A percentile compares a stretch with the other conserved stretches of the same genome.
Conservation (phyloP, 2,329 filamentous ascomycete species). For the Alternaria novae-zelandiae region DNA sequence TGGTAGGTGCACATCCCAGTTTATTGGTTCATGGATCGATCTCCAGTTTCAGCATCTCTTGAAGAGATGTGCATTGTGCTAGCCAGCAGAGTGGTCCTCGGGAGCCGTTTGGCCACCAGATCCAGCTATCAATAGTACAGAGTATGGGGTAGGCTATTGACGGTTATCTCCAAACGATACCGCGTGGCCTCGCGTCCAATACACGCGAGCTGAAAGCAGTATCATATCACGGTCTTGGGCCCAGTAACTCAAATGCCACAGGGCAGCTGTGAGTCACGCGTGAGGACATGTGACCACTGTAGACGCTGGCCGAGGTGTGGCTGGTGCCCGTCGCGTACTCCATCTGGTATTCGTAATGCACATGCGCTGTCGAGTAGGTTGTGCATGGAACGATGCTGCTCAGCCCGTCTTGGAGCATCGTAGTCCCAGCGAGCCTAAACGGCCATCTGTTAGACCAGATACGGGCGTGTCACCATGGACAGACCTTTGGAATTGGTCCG, state of each 20-base stretch:
- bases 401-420: slow-evolving; percentile 2
- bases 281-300: slow-evolving; percentile 22
- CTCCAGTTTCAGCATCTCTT: slow-evolving; percentile 17
- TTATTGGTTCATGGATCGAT: slow-evolving; percentile 14
- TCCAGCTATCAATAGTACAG: slow-evolving; percentile 18
- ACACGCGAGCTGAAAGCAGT: slow-evolving; percentile 22
- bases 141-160: slow-evolving; percentile 16
- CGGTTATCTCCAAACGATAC: slow-evolving; percentile 4
- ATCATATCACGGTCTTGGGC: not conserved
- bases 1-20: slow-evolving; percentile 3
- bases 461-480: slow-evolving; percentile 4
- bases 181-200: slow-evolving; percentile 22
- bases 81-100: slow-evolving; percentile 16
- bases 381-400: slow-evolving; percentile 7
- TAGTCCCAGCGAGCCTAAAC: not conserved
- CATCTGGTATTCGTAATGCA: not conserved
- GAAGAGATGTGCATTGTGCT: not conserved
- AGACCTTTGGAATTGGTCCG: not conserved
- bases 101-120: slow-evolving; percentile 23
- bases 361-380: slow-evolving; percentile 7
- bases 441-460: slow-evolving; percentile 1
- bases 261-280: slow-evolving; percentile 16
- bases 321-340: slow-evolving; percentile 16
- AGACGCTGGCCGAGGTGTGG: slow-evolving; percentile 23
- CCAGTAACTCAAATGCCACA: slow-evolving; percentile 6